These are phyloP conservation scores for Avena atlantica DNA, from an alignment of 176 grass and related monocot genomes.

Conservation along the genomic window DNA sequence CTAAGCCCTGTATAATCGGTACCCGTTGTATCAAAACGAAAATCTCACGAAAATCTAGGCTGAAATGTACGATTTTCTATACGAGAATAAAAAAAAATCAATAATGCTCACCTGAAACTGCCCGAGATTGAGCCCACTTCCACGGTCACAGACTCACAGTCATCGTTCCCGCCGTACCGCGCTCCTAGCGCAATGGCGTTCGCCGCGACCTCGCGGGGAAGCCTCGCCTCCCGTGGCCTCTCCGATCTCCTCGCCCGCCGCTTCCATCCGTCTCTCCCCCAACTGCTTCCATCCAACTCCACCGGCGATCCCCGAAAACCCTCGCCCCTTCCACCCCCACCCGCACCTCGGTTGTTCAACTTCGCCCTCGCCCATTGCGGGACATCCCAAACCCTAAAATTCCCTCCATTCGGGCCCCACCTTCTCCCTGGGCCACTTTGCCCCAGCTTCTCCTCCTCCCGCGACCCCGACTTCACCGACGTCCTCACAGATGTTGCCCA, in stretches of 20 bases:
- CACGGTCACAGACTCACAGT: neutral
- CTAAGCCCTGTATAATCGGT: too few relatives aligned
- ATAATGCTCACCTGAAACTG: neutral
- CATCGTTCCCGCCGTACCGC: neutral
- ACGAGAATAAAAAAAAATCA: too few relatives aligned
- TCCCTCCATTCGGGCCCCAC: neutral
- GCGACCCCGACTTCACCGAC: conserved; percentile 26
- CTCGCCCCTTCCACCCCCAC: neutral
- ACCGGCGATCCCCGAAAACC: neutral
- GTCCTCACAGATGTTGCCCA: conserved; percentile 18
- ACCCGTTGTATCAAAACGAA: too few relatives aligned
- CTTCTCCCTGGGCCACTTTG: neutral
- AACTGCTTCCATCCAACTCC: conserved; percentile 27
- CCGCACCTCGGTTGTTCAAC: neutral
- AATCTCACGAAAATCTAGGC: too few relatives aligned
- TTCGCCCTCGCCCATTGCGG: neutral
- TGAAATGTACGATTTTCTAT: too few relatives aligned
- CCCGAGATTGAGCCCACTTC: neutral
- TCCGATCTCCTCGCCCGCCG: conserved; percentile 40
- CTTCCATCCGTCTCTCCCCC: conserved; percentile 10
- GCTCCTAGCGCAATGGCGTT: conserved; percentile 44
- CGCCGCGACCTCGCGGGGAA: conserved; percentile 48
- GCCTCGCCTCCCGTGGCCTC: conserved; percentile 38
- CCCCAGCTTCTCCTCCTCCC: conserved; percentile 8
- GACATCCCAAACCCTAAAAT: neutral